Evolutionary conservation across 176 grass and related monocot genomes (phyloP).

Genomic region (Tillandsia fasciculata): DNA sequence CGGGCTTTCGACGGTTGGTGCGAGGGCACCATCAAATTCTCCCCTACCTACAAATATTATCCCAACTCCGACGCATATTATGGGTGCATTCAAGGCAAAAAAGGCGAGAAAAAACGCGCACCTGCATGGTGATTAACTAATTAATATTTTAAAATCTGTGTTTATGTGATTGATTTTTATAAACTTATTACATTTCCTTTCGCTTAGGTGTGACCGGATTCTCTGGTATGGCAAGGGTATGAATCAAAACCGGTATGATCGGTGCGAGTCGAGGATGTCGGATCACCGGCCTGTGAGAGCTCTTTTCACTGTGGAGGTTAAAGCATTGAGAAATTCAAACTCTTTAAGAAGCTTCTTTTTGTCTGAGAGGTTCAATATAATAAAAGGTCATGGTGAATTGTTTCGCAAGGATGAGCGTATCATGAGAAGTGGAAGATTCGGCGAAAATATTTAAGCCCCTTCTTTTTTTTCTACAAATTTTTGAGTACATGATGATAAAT

Average conservation of each 20-base stretch:
- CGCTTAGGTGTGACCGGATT: constrained; percentile 51
- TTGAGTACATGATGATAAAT: constrained; percentile 1
- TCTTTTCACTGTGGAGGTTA: constrained; percentile 37
- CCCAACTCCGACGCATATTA: constrained; percentile 62
- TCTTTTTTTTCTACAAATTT: constrained; percentile 7
- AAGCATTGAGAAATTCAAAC: constrained; percentile 33
- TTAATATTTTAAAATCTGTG: background rate
- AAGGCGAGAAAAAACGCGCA: constrained; percentile 53
- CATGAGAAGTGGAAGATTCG: constrained; percentile 5
- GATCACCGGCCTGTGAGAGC: constrained; percentile 70
- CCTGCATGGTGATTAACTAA: constrained; percentile 41
- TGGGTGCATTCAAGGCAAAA: constrained; percentile 25
- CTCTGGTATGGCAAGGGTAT: constrained; percentile 53
- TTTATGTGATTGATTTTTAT: background rate
- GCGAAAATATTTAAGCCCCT: constrained; percentile 20
- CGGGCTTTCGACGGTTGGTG: constrained; percentile 51
- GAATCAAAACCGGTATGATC: constrained; percentile 37
- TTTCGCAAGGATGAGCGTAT: constrained; percentile 6
- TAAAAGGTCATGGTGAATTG: background rate
- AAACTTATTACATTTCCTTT: background rate
- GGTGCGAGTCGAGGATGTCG: constrained; percentile 55
- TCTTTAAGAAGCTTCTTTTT: constrained; percentile 60
- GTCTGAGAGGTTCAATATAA: constrained; percentile 39
- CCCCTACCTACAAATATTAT: constrained; percentile 74
- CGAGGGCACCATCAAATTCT: constrained; percentile 51